These are phyloP conservation scores for Cyberlindnera japonica DNA, from an alignment of 805 yeast genomes.

Conservation along the genomic window DNA sequence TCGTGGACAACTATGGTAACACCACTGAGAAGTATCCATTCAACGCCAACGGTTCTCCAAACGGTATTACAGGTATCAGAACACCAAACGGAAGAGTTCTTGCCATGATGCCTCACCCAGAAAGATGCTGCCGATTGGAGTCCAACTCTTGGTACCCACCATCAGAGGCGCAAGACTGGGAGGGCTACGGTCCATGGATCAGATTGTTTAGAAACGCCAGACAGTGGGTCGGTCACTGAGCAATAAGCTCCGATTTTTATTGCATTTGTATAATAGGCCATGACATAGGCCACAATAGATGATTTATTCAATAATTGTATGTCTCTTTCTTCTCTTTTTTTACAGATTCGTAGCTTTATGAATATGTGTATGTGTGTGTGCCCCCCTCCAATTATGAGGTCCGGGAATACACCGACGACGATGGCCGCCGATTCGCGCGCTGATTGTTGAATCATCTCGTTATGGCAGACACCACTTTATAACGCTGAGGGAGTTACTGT, in stretches of 20 bases:
- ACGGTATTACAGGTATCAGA: constrained; percentile 88
- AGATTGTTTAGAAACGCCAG: constrained; percentile 89
- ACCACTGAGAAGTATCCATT: constrained; percentile 81
- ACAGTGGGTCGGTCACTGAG: constrained; percentile 68
- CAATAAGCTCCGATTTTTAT: neutral
- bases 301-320: too few species aligned
- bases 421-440: too few species aligned
- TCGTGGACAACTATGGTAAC: constrained; percentile 87
- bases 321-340: too few species aligned
- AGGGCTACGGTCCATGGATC: constrained; percentile 92
- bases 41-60: constrained; percentile 95
- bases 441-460: too few species aligned
- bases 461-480: too few species aligned
- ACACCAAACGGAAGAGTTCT: constrained; percentile 91
- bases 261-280: neutral
- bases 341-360: too few species aligned
- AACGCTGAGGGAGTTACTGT: too few species aligned
- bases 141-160: constrained; percentile 89
- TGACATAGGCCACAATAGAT: neutral
- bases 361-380: too few species aligned
- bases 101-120: constrained; percentile 99
- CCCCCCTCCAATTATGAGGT: too few species aligned
- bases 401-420: too few species aligned
- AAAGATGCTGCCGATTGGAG: constrained; percentile 84
- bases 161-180: constrained; percentile 58